Evolutionary conservation across 176 grass and related monocot species (phyloP), one percentile per base, ranked within the genome.

Genomic region (Ensete glaucum): DNA sequence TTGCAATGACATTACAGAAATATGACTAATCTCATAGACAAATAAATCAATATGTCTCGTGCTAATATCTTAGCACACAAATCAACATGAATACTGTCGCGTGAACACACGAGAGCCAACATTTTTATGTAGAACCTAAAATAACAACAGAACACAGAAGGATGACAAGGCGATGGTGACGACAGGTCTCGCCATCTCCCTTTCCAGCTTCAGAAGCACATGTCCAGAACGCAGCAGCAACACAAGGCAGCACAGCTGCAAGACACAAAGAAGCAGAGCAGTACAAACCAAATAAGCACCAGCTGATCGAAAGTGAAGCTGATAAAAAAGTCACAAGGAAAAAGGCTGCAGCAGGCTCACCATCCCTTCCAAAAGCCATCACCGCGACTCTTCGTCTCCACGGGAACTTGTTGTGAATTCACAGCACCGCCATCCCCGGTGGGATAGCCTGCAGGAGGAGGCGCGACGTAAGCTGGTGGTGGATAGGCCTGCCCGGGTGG

Each of bases 331-430:
- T 6, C 15, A 6, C 9, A 1, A 13, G 11, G 2, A 57, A 53
- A 12, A n/a, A 19, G 20, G 55, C 34, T 43, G 34, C 34, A 0
- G 34, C 34, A 0, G 1, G 1, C 78, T 80, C 66, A 92, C 90
- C 90, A 92, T 89, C 90, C 90, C 80, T 92, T 87, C 84, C 57
- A 81, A 77, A 81, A 92, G 54, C 90, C 90, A 53, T 87, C 82
- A 52, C 85, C 69, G 57, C 84, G 71, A 57, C 64, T 70, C 79
- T 82, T 55, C 2, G 50, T 15, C 9, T 82, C 56, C 17, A 78
- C 56, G 27, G 89, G 86, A 20, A 51, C 62, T 21, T 76, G 81
- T 10, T 78, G 83, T 15, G 67, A 79, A 53, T 88, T 80, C 5
- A 72, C 77, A 11, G 74, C 3, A 4, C 20, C 3, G 1, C 20